Evolutionary conservation across 805 yeast species (phyloP).

Genomic region (Scheffersomyces spartinae): DNA sequence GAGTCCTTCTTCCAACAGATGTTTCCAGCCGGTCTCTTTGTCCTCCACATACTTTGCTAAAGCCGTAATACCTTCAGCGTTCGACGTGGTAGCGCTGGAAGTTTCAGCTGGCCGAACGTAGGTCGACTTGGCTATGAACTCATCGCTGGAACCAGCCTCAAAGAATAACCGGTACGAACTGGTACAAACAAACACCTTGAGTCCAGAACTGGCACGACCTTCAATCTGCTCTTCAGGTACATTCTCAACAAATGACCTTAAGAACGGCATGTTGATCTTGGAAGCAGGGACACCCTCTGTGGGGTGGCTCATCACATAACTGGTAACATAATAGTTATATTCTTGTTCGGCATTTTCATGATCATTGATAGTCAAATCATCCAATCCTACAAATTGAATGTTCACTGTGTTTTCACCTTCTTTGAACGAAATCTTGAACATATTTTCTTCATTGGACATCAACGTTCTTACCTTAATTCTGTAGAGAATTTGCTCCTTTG

Average conservation of each 20-base stretch:
- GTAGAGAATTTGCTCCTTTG: slow-evolving; percentile 81
- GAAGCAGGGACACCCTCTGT: slow-evolving; percentile 89
- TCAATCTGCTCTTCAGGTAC: slow-evolving; percentile 46
- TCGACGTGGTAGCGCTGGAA: slow-evolving; percentile 3
- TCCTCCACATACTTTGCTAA: slow-evolving; percentile 4
- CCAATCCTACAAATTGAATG: slow-evolving; percentile 77
- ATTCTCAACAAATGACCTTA: slow-evolving; percentile 44
- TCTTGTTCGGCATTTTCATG: slow-evolving; percentile 68
- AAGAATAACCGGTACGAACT: slow-evolving; percentile 74
- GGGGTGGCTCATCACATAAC: slow-evolving; percentile 89
- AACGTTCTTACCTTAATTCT: slow-evolving; percentile 77
- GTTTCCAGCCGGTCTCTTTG: slow-evolving; percentile 4
- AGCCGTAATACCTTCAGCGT: slow-evolving; percentile 4
- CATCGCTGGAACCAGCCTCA: slow-evolving; percentile 70
- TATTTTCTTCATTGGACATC: slow-evolving; percentile 74
- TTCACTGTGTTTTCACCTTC: slow-evolving; percentile 39
- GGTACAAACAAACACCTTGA: slow-evolving; percentile 69
- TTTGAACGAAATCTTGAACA: slow-evolving; percentile 78
- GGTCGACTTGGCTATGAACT: slow-evolving; percentile 52
- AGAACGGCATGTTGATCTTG: slow-evolving; percentile 68
- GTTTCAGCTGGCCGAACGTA: slow-evolving; percentile 12
- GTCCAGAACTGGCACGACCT: slow-evolving; percentile 55
- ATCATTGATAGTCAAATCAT: slow-evolving; percentile 67
- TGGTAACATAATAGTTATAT: slow-evolving; percentile 90
- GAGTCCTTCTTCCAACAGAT: slow-evolving; percentile 4